A percentile compares a stretch with the other conserved stretches of the same genome.
These are phyloP conservation scores for Clonostachys chloroleuca DNA, from an alignment of 2,329 filamentous ascomycete genomes.

Conservation along the genomic window DNA sequence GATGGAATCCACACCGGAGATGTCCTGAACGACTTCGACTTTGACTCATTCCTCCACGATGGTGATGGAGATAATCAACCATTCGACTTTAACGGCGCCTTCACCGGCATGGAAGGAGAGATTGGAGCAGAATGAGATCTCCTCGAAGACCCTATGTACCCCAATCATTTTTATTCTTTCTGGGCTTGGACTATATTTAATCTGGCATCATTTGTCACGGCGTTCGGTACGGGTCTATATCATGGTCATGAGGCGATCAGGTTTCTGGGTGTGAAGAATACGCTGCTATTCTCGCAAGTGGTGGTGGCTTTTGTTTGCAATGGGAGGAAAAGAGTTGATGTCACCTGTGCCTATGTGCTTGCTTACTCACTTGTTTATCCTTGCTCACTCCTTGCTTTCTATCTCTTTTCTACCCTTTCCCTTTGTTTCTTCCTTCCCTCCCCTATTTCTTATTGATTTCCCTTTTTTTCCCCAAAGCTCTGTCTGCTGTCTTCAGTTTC, in stretches of 20 bases:
- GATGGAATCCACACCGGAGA: conserved; percentile 49
- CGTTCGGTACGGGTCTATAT: conserved; percentile 32
- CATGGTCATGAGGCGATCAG: conserved; percentile 32
- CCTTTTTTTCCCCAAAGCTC: not conserved
- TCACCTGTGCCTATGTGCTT: conserved; percentile 3
- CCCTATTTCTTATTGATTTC: conserved; percentile 4
- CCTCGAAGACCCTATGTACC: not conserved
- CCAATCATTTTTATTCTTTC: not conserved
- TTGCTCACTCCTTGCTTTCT: conserved; percentile 5
- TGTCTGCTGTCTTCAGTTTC: no score
- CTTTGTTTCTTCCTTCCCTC: conserved; percentile 6
- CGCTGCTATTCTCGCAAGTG: not conserved
- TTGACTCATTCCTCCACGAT: conserved; percentile 63
- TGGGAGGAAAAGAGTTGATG: conserved; percentile 21
- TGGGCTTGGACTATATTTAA: conserved; percentile 16
- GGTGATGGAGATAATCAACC: conserved; percentile 38
- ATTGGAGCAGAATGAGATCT: conserved; percentile 49
- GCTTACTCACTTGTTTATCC: conserved; percentile 7
- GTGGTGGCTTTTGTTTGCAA: conserved; percentile 6
- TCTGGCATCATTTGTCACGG: conserved; percentile 32
- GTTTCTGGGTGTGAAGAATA: conserved; percentile 15
- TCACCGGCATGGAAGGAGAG: conserved; percentile 50
- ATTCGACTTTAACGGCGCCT: conserved; percentile 52
- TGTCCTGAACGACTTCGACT: conserved; percentile 62
- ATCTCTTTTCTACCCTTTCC: conserved; percentile 5